Evolutionary conservation across 169 alveolate genomes (phyloP), one percentile per base, ranked within the genome.

Genomic region (Plasmodium relictum): DNA sequence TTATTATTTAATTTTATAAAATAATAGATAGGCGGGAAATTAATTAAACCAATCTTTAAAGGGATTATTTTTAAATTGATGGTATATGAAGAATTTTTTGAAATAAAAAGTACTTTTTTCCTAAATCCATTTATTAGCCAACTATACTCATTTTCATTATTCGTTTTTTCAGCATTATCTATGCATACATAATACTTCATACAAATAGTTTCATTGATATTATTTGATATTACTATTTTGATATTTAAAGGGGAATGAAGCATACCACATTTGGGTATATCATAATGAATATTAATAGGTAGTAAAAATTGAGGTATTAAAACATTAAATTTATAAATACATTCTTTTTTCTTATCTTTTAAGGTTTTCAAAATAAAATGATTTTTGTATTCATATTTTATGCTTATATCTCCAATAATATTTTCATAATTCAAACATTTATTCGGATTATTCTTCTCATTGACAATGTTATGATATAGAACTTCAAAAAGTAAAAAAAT

Each of bases 111-210:
- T 56, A 83, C 73, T 48, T 37, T 68, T 72, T 83, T 83, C 66
- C 68, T 68, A 83, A 83, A 83, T 56, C 91, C 91, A 83, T 56
- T 83, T 61, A 83, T 83, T 68, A 83, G 48, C 91, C 91, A 83
- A 18, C 44, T 54, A 72, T 83, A 54, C 66, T 59, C 65, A 6
- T 52, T 62, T 1, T 50, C 70, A 39, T 56, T 14, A 37, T 24
- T 71, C 14, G 12, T 68, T 65, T 37, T 18, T 26, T 68, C 18
- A 24, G 44, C 54, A 59, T 52, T 71, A 59, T 83, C 73, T 31
- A 54, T 71, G 59, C 54, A 68, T 18, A 83, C 72, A 56, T 45
- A 50, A 68, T 83, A 56, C 44, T 83, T 83, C 72, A 83, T 68
- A 83, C 68, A 83, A 26, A 83, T 83, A 83, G 66, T 65, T 39